These are phyloP conservation scores for Peronosclerospora sorghi DNA, from an alignment of 352 stramenopile species.

Conservation along the genomic window DNA sequence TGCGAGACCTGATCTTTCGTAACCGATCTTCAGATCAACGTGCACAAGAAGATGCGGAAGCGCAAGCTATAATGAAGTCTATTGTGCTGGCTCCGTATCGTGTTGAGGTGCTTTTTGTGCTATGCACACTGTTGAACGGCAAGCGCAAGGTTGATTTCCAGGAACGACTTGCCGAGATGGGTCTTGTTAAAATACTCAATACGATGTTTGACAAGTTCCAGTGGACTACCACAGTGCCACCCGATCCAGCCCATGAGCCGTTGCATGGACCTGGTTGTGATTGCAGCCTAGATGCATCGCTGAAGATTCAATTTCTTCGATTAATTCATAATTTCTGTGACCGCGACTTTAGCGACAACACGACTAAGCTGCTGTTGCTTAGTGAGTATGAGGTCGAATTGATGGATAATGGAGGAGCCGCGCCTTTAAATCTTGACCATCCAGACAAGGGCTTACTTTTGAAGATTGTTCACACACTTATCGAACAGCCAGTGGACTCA, in stretches of 20 bases:
- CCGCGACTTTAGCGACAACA: conserved; percentile 82
- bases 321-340: conserved; percentile 96
- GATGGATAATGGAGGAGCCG: conserved; percentile 32
- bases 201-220: conserved; percentile 92
- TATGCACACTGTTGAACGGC: conserved; percentile 92
- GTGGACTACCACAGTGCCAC: conserved; percentile 53
- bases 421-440: conserved; percentile 53
- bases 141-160: conserved; percentile 91
- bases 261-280: conserved; percentile 84
- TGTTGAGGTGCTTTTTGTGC: conserved; percentile 94
- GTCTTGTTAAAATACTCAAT: conserved; percentile 85
- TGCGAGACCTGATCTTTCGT: conserved; percentile 66
- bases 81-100: conserved; percentile 88
- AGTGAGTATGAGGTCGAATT: conserved; percentile 52
- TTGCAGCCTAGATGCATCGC: conserved; percentile 89
- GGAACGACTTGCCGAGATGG: conserved; percentile 75
- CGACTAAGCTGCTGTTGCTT: conserved; percentile 72
- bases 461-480: conserved; percentile 85
- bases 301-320: conserved; percentile 93
- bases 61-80: conserved; percentile 86
- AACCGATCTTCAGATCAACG: conserved; percentile 42
- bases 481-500: conserved; percentile 86
- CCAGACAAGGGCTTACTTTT: conserved; percentile 79
- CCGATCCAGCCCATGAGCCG: conserved; percentile 33
- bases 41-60: conserved; percentile 51